phyloP scores from a whole-genome alignment of 2,329 filamentous ascomycete species.

The Coniochaeta pulveracea region DNA sequence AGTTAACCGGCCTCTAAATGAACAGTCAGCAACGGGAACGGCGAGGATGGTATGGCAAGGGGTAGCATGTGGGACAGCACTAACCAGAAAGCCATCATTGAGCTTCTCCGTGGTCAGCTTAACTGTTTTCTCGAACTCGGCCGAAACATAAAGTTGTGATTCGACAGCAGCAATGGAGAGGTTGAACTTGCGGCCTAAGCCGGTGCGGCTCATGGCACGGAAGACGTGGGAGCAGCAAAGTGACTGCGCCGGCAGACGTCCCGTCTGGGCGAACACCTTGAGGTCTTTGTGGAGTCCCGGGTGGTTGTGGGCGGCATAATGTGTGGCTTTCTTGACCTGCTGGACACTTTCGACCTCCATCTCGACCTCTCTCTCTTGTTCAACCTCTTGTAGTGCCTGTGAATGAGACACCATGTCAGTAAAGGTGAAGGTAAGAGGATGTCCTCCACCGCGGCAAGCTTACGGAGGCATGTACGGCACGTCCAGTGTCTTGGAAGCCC shows the following conservation, averaged over 20 bases:
- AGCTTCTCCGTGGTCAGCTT: constrained; percentile 13
- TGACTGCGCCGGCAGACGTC: constrained; percentile 24
- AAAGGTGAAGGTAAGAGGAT: too few species aligned
- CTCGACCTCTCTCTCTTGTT: constrained; percentile 47
- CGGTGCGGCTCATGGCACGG: constrained; percentile 22
- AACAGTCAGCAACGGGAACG: background rate
- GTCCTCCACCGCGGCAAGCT: too few species aligned
- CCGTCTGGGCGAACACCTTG: constrained; percentile 30
- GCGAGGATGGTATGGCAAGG: too few species aligned
- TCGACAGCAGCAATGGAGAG: constrained; percentile 10
- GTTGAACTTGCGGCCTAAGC: constrained; percentile 21
- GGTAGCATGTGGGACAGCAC: background rate
- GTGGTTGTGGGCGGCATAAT: constrained; percentile 27
- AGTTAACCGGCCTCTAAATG: constrained; percentile 38
- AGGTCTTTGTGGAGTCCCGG: constrained; percentile 35
- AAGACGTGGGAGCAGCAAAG: constrained; percentile 29
- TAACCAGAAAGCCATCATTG: constrained; percentile 23
- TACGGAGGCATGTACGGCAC: constrained; percentile 30
- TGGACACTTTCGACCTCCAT: constrained; percentile 46
- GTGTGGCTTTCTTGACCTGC: constrained; percentile 34
- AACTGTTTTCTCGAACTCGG: constrained; percentile 37
- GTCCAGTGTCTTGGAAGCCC: constrained; percentile 22
- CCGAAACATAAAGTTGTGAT: constrained; percentile 23
- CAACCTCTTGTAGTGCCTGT: constrained; percentile 50
- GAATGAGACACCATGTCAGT: too few species aligned